Evolutionary conservation across 140 eudicot genomes (phyloP).

Genomic region (Ambrosia hybrid): DNA sequence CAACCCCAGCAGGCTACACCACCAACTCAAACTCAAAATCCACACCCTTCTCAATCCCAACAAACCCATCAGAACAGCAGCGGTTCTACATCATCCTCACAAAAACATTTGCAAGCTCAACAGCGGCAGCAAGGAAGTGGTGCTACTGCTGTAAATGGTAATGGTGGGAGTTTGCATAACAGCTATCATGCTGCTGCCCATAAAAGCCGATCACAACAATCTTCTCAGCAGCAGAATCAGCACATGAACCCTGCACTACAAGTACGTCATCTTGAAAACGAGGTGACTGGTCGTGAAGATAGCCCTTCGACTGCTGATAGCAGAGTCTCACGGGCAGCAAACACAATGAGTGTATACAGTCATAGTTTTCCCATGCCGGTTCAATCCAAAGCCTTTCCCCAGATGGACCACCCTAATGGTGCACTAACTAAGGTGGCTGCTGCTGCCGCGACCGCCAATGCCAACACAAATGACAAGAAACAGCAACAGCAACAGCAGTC

Average conservation of each 20-base stretch:
- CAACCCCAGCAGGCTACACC: constrained; percentile 52
- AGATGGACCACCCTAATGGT: constrained; percentile 39
- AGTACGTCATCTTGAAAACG: constrained; percentile 56
- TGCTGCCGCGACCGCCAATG: constrained; percentile 5
- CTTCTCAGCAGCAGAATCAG: constrained; percentile 45
- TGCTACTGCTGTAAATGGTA: constrained; percentile 42
- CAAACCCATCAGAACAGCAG: constrained; percentile 65
- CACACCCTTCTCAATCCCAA: constrained; percentile 40
- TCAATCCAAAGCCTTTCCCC: constrained; percentile 58
- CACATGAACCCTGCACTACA: constrained; percentile 45
- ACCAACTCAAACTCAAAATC: constrained; percentile 28
- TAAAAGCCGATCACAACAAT: constrained; percentile 52
- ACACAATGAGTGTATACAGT: constrained; percentile 59
- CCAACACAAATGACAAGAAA: constrained; percentile 60
- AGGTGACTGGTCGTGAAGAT: constrained; percentile 65
- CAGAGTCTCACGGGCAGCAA: constrained; percentile 48
- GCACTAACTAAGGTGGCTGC: neutral
- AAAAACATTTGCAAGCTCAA: constrained; percentile 76
- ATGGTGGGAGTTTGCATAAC: constrained; percentile 52
- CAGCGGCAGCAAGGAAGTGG: constrained; percentile 52
- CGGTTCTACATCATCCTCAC: constrained; percentile 68
- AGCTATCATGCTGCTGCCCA: constrained; percentile 37
- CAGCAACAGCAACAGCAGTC: constrained; percentile 54
- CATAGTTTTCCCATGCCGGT: constrained; percentile 81
- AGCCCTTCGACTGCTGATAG: constrained; percentile 79